Evolutionary conservation across 2,329 filamentous ascomycete species (phyloP), one percentile per base, ranked within the genome.

Genomic region (Magnaporthiopsis rhizophila): DNA sequence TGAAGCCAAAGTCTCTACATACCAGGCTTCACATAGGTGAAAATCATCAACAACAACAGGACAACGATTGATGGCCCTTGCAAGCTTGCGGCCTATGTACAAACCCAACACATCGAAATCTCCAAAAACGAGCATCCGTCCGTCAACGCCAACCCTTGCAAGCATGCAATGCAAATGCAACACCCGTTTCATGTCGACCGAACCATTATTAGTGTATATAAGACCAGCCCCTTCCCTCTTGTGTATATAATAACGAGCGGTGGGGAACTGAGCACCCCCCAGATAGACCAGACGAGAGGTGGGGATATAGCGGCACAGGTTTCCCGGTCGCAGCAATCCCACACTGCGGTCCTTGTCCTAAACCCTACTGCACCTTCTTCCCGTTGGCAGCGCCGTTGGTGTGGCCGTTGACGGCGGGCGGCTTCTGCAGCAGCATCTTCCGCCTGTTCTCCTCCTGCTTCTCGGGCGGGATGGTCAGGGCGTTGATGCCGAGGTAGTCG

Each of bases 401-500:
- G 74, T 68, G 26, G 69, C 68, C 32, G 62, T 62, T 21, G 66
- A 30, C 24, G 6, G 8, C 64, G 26, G 64, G 68, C 63, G 65
- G 67, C 65, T 69, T 66, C 64, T 73, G 69, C 24, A 69, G 72
- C n/a, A 78, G 80, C 67, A 63, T 56, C 56, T 59, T 58, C 21
- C 74, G 72, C 73, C 78, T 75, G 71, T 85, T 86, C 69, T 82
- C 83, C 61, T 78, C 70, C 74, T 84, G 83, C 78, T 88, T 88
- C 68, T 84, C 81, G 67, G 76, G 74, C 13, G 86, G 86, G 66
- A 99, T 97, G 0, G 93, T 98, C 69, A 99, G 79, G 72, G 94
- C 97, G 73, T 94, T 95, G 80, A 99, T 99, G 67, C 91, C 92
- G 30, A 99, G 80, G 77, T 90, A 98, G 64, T 88, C 83, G 78